Percentiles rank a stretch among this genome's conserved stretches.
Conservation (phyloP, 495 filamentous ascomycete species). For the Lichina pygmaea region DNA sequence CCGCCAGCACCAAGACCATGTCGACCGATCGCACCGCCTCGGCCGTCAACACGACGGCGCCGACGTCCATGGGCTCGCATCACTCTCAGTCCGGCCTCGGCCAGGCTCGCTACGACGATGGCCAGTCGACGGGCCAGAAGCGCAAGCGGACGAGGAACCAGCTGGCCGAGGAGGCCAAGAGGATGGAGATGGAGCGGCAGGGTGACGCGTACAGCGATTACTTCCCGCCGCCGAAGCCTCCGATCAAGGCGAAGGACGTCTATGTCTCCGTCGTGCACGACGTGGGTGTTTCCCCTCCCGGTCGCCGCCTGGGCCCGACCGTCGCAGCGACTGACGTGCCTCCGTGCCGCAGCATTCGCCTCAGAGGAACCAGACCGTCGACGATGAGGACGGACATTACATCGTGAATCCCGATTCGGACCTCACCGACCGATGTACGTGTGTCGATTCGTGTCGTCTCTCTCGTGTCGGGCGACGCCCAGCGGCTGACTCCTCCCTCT, state of each 20-base stretch:
- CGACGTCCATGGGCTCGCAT: slow-evolving; percentile 65
- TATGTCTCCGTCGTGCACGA: slow-evolving; percentile 56
- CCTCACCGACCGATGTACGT: slow-evolving; percentile 74
- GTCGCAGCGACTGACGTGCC: slow-evolving; percentile 5
- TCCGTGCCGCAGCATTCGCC: slow-evolving; percentile 14
- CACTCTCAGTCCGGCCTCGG: slow-evolving; percentile 36
- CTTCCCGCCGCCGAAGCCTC: slow-evolving; percentile 58
- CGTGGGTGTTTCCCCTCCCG: slow-evolving; percentile 26
- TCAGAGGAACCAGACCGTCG: slow-evolving; percentile 32
- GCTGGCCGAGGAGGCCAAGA: slow-evolving; percentile 54
- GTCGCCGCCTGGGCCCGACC: neutral
- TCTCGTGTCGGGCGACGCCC: neutral
- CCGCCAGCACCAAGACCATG: slow-evolving; percentile 36
- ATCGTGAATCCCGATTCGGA: slow-evolving; percentile 62
- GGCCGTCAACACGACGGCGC: slow-evolving; percentile 60
- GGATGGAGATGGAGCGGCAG: slow-evolving; percentile 35
- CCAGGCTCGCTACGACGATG: slow-evolving; percentile 23
- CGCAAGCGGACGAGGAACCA: slow-evolving; percentile 64
- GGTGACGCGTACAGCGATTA: slow-evolving; percentile 54
- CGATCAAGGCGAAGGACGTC: slow-evolving; percentile 80
- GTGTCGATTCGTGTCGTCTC: neutral
- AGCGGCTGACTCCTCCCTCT: neutral
- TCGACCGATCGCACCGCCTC: slow-evolving; percentile 77
- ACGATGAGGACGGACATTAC: slow-evolving; percentile 94
- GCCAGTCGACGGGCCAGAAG: slow-evolving; percentile 45